A percentile compares a stretch with the other conserved stretches of the same genome.
phyloP scores from a whole-genome alignment of 225 moss, liverwort and hornwort genomes.

The Polytrichum commune region DNA sequence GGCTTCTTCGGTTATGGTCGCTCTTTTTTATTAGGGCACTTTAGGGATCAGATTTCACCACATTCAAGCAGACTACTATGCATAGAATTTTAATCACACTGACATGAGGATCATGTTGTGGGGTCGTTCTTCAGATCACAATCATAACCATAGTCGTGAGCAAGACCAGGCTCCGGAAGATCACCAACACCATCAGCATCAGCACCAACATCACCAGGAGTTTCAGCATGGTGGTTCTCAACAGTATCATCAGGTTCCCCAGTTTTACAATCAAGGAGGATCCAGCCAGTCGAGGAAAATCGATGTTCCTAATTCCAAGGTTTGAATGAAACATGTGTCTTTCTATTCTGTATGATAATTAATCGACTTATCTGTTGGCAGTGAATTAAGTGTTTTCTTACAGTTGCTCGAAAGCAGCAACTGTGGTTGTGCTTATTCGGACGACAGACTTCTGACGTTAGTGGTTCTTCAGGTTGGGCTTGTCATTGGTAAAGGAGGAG shows the following conservation, averaged over 20 bases:
- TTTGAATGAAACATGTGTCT: conserved; percentile 2
- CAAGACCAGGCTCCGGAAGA: conserved; percentile 47
- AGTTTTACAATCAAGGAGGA: conserved; percentile 81
- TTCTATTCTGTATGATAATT: too few species aligned
- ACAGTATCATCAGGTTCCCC: conserved; percentile 68
- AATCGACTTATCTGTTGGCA: too few species aligned
- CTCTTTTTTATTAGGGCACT: too few species aligned
- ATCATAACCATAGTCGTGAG: conserved; percentile 34
- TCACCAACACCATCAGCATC: conserved; percentile 43
- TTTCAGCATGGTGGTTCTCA: conserved; percentile 68
- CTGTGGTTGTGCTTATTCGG: too few species aligned
- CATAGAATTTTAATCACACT: too few species aligned
- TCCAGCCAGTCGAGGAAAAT: conserved; percentile 82
- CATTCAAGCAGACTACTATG: too few species aligned
- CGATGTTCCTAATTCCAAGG: conserved; percentile 97
- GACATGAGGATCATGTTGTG: too few species aligned
- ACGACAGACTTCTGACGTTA: not conserved
- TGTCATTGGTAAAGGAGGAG: conserved; percentile 98
- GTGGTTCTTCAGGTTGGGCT: conserved; percentile 70
- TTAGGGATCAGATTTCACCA: too few species aligned
- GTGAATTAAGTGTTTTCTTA: too few species aligned
- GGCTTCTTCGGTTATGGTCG: too few species aligned
- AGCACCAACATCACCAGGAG: conserved; percentile 70
- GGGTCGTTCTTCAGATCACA: conserved; percentile 30
- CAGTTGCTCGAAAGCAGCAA: too few species aligned